phyloP scores from a whole-genome alignment of 1,284 basidiomycete species.

The Microbotryum lychnidis-dioicae region DNA sequence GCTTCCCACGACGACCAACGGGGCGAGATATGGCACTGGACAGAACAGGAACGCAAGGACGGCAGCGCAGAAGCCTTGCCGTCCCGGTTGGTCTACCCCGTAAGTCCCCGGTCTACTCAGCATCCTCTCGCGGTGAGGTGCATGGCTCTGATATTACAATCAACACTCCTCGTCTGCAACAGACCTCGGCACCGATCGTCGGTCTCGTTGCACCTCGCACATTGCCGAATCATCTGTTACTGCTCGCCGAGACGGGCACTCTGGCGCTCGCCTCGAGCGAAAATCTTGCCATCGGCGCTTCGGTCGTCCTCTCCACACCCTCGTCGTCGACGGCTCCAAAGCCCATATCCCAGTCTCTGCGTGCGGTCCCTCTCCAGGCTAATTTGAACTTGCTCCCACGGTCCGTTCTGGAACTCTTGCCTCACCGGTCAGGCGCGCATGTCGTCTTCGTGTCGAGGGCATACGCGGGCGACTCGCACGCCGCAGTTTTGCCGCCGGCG shows the following conservation, averaged over 20 bases:
- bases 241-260: conserved; percentile 24
- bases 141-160: not conserved
- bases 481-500: not conserved
- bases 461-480: not conserved
- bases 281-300: conserved; percentile 16
- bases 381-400: conserved; percentile 4
- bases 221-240: conserved; percentile 23
- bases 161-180: not conserved
- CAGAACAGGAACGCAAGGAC: conserved; percentile 30
- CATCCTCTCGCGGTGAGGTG: not conserved
- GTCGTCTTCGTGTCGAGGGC: conserved; percentile 19
- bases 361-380: conserved; percentile 12
- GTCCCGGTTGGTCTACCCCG: conserved; percentile 25
- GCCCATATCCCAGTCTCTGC: conserved; percentile 11
- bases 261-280: conserved; percentile 23
- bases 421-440: conserved; percentile 14
- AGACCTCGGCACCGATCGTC: conserved; percentile 25
- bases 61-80: conserved; percentile 25
- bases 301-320: conserved; percentile 8
- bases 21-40: conserved; percentile 30
- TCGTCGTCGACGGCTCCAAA: not conserved
- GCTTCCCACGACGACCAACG: conserved; percentile 8
- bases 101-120: not conserved
- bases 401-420: conserved; percentile 1
- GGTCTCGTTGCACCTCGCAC: conserved; percentile 24